phyloP scores from a whole-genome alignment of 2,329 filamentous ascomycete species.

The Orbilia brochopaga region DNA sequence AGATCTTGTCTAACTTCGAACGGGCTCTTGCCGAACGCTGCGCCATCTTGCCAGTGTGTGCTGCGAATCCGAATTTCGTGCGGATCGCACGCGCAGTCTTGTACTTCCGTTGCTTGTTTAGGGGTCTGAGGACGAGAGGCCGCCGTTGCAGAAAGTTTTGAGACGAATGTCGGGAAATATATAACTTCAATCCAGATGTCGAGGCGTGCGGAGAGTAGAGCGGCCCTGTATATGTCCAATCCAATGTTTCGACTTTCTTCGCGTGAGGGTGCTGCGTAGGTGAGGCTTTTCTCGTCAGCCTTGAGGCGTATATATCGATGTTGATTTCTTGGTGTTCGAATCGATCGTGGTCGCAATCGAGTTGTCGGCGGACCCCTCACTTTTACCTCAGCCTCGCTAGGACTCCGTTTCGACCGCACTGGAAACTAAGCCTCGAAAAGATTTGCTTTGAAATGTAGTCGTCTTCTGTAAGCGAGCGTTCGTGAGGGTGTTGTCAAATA shows the following conservation, averaged over 20 bases:
- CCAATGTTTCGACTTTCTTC: slow-evolving; percentile 20
- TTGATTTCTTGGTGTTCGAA: background rate
- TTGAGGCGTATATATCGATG: background rate
- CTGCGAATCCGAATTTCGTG: slow-evolving; percentile 16
- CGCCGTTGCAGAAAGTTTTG: slow-evolving; percentile 19
- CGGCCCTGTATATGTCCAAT: slow-evolving; percentile 16
- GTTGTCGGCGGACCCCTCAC: slow-evolving; percentile 2
- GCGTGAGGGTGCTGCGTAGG: background rate
- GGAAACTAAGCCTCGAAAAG: background rate
- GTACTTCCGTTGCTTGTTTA: slow-evolving; percentile 15
- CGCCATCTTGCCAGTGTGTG: slow-evolving; percentile 50
- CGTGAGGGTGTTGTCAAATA: background rate
- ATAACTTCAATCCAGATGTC: too few relatives aligned
- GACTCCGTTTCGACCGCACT: background rate
- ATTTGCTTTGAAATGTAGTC: background rate
- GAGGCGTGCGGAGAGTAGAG: too few relatives aligned
- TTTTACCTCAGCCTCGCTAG: background rate
- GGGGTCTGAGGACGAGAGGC: slow-evolving; percentile 8
- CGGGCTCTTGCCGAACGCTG: slow-evolving; percentile 55
- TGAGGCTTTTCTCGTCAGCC: background rate
- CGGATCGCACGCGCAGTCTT: slow-evolving; percentile 28
- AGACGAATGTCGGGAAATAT: slow-evolving; percentile 1
- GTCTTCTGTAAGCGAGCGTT: background rate
- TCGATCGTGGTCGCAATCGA: background rate
- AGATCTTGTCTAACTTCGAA: slow-evolving; percentile 55